phyloP scores from a whole-genome alignment of 2,329 filamentous ascomycete genomes.

The Fusarium sp. region DNA sequence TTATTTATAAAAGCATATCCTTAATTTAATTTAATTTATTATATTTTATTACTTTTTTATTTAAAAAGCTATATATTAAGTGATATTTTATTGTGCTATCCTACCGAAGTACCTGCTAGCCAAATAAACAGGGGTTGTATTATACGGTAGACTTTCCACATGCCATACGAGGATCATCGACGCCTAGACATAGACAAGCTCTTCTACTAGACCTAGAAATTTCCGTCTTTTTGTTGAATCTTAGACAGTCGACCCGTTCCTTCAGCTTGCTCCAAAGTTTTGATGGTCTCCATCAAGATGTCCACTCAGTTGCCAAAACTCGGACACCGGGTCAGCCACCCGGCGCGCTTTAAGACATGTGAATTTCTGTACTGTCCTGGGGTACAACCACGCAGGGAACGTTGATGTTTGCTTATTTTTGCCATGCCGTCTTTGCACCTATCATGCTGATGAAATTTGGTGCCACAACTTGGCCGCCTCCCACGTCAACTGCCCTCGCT shows the following conservation, averaged over 20 bases:
- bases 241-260: slow-evolving; percentile 20
- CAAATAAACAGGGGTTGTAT: too few species aligned
- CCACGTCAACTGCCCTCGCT: slow-evolving; percentile 28
- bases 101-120: too few species aligned
- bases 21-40: too few species aligned
- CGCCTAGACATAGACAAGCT: slow-evolving; percentile 21
- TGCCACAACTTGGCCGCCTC: slow-evolving; percentile 27
- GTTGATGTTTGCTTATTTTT: slow-evolving; percentile 27
- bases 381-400: slow-evolving; percentile 12
- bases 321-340: slow-evolving; percentile 39
- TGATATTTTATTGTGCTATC: too few species aligned
- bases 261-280: slow-evolving; percentile 35
- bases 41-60: too few species aligned
- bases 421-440: slow-evolving; percentile 10
- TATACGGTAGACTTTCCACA: slow-evolving; percentile 19
- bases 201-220: slow-evolving; percentile 18
- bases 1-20: too few species aligned
- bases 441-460: slow-evolving; percentile 18
- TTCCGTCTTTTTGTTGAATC: slow-evolving; percentile 28
- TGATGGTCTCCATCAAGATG: slow-evolving; percentile 22
- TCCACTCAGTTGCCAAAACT: slow-evolving; percentile 27
- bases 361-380: slow-evolving; percentile 18
- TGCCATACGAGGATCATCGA: slow-evolving; percentile 23
- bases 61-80: too few species aligned
- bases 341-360: slow-evolving; percentile 27